Base-by-base conservation (phyloP, 1,139 yeast species). In the Pichia sorboxylosa region DNA sequence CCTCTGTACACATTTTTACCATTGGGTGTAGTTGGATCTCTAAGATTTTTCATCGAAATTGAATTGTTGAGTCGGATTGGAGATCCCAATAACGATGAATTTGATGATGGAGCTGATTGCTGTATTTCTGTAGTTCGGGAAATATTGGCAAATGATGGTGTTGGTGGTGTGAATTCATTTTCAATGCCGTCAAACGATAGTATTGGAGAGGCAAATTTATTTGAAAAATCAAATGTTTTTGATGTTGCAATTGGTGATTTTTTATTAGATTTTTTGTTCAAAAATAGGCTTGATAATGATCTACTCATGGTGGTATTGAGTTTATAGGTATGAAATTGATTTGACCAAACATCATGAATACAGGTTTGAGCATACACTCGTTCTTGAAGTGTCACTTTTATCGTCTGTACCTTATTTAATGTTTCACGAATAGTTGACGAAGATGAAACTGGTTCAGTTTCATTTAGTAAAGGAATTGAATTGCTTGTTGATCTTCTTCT, bases 291-390 rank as follows among this genome's bases (percentile, higher is more conserved):
- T 2, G 41, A 38, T 21, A 38, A 31, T 16, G 41, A 38, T 24
- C 42, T 29, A 19, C 39, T 30, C 3, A 41, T 33, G 9, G 43
- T 34, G 2, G 29, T 17, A 16, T 29, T 31, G 6, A 38, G 27
- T 8, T 37, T 28, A 27, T 39, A 41, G 15, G 26, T 25, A 19
- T 32, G 30, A 24, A 41, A 39, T 14, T 29, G 32, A 4, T 29
- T 25, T 9, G 38, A 36, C 44, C 44, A 41, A 4, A 41, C 28
- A 13, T 28, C 17, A 2, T 27, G 27, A 7, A 41, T 34, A 19
- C 38, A 39, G 8, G 36, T 28, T 28, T 41, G 44, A 2, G 39
- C 38, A 3, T 24, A 9, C 4, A 37, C 41, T 19, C 44, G 34
- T n/a, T 41, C 43, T 16, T 38, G 43, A 4, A 39, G 9, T 3